Conservation (phyloP, 352 stramenopile species). For the Blastocystis sp. region DNA sequence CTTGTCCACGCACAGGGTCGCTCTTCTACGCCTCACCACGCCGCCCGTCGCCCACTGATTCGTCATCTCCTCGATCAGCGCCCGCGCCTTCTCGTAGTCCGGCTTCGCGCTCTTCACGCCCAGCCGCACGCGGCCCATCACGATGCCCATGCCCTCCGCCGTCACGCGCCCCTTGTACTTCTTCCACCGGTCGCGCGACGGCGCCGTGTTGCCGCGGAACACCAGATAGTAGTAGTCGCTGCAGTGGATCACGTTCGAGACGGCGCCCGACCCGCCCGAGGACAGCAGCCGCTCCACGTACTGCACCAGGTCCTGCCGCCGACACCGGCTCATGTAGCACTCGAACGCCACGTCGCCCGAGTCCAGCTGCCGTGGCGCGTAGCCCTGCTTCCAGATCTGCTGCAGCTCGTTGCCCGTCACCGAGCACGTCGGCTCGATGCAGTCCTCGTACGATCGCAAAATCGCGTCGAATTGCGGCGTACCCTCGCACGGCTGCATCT, state of each 20-base stretch:
- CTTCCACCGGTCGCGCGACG: constrained; percentile 20
- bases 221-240: constrained; percentile 26
- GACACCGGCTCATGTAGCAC: constrained; percentile 33
- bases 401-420: constrained; percentile 16
- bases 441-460: not conserved
- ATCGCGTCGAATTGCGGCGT: not conserved
- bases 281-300: constrained; percentile 1
- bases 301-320: not conserved
- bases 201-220: constrained; percentile 4
- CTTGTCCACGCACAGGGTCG: constrained; percentile 26
- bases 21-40: not conserved
- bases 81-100: constrained; percentile 9
- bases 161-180: constrained; percentile 35
- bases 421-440: not conserved
- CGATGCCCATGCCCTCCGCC: not conserved
- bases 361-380: constrained; percentile 14
- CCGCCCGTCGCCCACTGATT: not conserved
- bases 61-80: constrained; percentile 1
- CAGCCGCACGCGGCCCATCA: not conserved
- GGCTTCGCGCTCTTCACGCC: not conserved
- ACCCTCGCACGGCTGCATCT: not conserved
- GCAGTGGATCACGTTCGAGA: constrained; percentile 17
- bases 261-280: not conserved
- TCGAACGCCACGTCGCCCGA: constrained; percentile 19
- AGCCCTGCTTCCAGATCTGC: constrained; percentile 33